These are phyloP conservation scores for Neurospora sp. DNA, from an alignment of 2,329 filamentous ascomycete genomes.

Conservation along the genomic window DNA sequence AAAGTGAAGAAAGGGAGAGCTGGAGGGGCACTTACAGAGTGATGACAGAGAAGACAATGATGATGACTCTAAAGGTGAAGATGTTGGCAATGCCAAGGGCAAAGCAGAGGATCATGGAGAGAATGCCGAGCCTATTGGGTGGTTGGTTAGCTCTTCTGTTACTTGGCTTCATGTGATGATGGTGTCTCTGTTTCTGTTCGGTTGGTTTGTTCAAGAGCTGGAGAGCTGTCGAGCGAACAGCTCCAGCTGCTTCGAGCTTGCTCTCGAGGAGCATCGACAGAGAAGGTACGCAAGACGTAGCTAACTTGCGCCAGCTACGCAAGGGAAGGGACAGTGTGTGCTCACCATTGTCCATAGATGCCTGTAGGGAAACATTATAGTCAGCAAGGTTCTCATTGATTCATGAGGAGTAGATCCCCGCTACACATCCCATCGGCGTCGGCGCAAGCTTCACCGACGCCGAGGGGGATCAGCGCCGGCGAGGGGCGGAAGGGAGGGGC, in stretches of 20 bases:
- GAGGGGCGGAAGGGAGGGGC: background rate
- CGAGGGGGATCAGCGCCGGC: background rate
- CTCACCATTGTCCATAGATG: conserved; percentile 71
- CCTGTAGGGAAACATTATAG: conserved; percentile 38
- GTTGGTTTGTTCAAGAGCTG: background rate
- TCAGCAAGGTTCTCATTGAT: conserved; percentile 4
- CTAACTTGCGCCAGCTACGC: background rate
- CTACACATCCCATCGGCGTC: background rate
- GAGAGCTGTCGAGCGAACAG: background rate
- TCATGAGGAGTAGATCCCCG: background rate
- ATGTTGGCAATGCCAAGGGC: conserved; percentile 60
- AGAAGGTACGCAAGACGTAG: background rate
- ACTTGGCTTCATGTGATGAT: background rate
- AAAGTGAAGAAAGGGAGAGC: background rate
- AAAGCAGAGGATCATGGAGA: conserved; percentile 63
- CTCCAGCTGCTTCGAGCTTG: background rate
- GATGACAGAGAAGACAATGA: conserved; percentile 44
- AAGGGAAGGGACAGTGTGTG: conserved; percentile 4
- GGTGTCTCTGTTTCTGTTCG: background rate
- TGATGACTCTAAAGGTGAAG: conserved; percentile 41
- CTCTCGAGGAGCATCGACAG: background rate
- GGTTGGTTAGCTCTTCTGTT: conserved; percentile 11
- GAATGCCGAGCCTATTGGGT: conserved; percentile 51
- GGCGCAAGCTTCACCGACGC: background rate
- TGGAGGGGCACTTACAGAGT: conserved; percentile 38